Base-by-base conservation (phyloP, 371 early-diverging fungal genomes). In the Thermomucor indicae-seudaticae region DNA sequence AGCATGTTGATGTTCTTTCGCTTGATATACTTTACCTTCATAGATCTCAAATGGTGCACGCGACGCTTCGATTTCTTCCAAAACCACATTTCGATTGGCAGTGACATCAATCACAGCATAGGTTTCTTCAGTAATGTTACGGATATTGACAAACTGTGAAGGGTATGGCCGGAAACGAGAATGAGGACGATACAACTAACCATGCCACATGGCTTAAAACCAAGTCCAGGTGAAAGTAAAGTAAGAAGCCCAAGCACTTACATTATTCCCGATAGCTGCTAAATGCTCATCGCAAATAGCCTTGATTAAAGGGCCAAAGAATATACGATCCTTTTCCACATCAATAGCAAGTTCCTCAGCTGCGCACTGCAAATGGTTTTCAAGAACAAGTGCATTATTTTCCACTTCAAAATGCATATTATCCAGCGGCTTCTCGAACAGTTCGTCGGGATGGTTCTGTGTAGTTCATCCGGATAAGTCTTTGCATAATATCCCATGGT, bases 361-460 rank as follows among this genome's bases (percentile, higher is more conserved):
- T 4, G 88, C 85, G 57, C 85, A 85, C 49, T 85, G 85, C 22
- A 84, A 41, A 56, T 85, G 85, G 10, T 67, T 60, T 40, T 80
- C 84, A 3, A 81, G 24, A 0, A 76, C 47, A 8, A 70, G 32
- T 4, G 55, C 43, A 35, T 43, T 43, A 19, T 81, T 67, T 16
- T 62, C 65, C 8, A 78, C 49, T 31, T 79, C 70, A 22, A 70
- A 44, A 0, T 60, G 51, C 3, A 72, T 55, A 3, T 30, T 38
- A 17, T 74, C 78, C 28, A 73, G 55, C 25, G 49, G 43, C 28
- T 66, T 63, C 8, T 61, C 57, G 50, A 75, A 84, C 5, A 87
- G 51, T 20, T 62, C 63, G 11, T 60, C 40, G 0, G 85, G 85
- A 19, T 75, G 47, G 8, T 37, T 39, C 75, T 74, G 32, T 19